Conservation (phyloP, 2,329 filamentous ascomycete species). For the Apiospora koreana region DNA sequence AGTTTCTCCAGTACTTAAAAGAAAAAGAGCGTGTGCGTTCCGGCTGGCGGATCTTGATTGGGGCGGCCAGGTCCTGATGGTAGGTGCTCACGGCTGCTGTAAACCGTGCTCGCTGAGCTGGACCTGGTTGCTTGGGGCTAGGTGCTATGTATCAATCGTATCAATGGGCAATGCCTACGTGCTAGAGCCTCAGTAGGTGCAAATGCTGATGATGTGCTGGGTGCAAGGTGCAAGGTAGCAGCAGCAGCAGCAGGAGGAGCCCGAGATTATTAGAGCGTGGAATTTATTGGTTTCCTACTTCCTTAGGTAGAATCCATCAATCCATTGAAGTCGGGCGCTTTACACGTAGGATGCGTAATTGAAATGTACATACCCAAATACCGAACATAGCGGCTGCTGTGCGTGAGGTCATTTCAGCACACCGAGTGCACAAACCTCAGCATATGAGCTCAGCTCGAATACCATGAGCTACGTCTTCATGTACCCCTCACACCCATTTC, state of each 20-base stretch:
- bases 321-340: too few relatives aligned
- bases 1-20: neutral
- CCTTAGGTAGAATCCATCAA: too few relatives aligned
- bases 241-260: neutral
- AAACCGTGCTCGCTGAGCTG: neutral
- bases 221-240: neutral
- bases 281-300: slow-evolving; percentile 1
- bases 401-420: neutral
- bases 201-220: neutral
- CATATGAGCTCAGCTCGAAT: neutral
- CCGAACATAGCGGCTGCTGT: neutral
- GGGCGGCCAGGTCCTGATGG: neutral
- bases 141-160: neutral
- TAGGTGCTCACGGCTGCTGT: neutral
- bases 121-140: neutral
- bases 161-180: too few relatives aligned
- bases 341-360: neutral
- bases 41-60: neutral
- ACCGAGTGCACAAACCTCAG: neutral
- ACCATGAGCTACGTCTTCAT: neutral
- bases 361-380: neutral
- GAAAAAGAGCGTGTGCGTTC: slow-evolving; percentile 6
- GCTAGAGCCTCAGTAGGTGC: too few relatives aligned
- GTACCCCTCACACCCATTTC: neutral
- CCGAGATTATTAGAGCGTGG: neutral